Conservation (phyloP, 2,329 filamentous ascomycete genomes). For the Sporothrix schenckii region DNA sequence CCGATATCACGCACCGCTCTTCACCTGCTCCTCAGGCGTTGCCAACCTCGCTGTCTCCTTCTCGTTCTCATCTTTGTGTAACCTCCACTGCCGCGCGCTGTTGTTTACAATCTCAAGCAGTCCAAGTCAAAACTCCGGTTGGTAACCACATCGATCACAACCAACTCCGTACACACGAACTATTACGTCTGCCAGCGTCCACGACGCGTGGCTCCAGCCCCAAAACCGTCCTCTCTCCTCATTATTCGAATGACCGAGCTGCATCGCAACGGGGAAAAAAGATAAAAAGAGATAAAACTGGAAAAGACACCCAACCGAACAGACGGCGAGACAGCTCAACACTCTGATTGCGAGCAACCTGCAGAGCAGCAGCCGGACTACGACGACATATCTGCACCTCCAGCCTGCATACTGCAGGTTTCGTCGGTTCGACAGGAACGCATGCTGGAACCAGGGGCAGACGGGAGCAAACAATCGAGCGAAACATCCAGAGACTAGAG, state of each 20-base stretch:
- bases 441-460: background rate
- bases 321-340: background rate
- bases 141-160: background rate
- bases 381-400: background rate
- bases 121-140: background rate
- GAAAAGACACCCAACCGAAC: background rate
- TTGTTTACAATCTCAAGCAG: background rate
- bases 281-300: too few species aligned
- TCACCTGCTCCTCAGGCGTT: background rate
- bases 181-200: background rate
- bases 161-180: background rate
- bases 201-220: background rate
- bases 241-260: too few species aligned
- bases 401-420: slow-evolving; percentile 11
- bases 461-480: background rate
- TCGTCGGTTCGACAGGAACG: slow-evolving; percentile 11
- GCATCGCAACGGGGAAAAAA: too few species aligned
- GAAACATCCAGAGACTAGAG: background rate
- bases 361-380: background rate
- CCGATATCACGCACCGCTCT: background rate
- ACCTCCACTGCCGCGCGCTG: background rate
- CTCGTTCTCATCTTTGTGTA: background rate
- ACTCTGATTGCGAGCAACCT: background rate
- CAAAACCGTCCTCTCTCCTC: background rate
- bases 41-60: background rate